Base-by-base conservation (phyloP, 1,139 yeast species). In the Candida frijolesensis region DNA sequence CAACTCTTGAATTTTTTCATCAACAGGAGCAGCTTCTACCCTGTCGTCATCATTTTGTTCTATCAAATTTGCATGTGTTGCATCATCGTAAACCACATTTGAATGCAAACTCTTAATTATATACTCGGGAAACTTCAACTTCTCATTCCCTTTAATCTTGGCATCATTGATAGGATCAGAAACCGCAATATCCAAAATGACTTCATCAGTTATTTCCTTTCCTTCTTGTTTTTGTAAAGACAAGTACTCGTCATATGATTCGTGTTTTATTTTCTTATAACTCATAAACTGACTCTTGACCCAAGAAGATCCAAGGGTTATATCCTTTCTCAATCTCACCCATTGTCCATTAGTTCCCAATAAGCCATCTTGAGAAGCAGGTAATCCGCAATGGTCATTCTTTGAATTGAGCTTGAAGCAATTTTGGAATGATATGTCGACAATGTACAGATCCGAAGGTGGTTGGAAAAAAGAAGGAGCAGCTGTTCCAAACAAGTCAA, bases 381-480 rank as follows among this genome's bases (percentile, higher is more conserved):
- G 79, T 1, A 61, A 44, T 0, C 78, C 78, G 55, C 80, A 75
- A 14, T 51, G 53, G 3, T 64, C 57, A 33, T 57, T 58, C 4
- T 63, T 64, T 10, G 63, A 54, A 46, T 63, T 65, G 46, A 68
- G 46, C 39, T 59, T 62, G 47, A 59, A 60, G 56, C 80, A 76
- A n/a, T 58, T 60, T 14, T 61, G 65, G 11, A 76, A 56, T 43
- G 68, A 56, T 7, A 76, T 57, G 55, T 76, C 80, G 9, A 74
- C 59, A n/a, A 76, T 59, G 52, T 65, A 74, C 49, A 63, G 57
- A 52, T 72, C 74, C 6, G 75, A 64, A 1, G 68, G 59, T 6
- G 79, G 79, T 54, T 74, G 78, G 60, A 74, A 73, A 58, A 69
- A 75, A 12, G 67, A 58, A 1, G 79, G 78, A 4, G 74, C 64